Evolutionary conservation across 2,329 filamentous ascomycete genomes (phyloP).

Genomic region (Ustilaginoidea virens): DNA sequence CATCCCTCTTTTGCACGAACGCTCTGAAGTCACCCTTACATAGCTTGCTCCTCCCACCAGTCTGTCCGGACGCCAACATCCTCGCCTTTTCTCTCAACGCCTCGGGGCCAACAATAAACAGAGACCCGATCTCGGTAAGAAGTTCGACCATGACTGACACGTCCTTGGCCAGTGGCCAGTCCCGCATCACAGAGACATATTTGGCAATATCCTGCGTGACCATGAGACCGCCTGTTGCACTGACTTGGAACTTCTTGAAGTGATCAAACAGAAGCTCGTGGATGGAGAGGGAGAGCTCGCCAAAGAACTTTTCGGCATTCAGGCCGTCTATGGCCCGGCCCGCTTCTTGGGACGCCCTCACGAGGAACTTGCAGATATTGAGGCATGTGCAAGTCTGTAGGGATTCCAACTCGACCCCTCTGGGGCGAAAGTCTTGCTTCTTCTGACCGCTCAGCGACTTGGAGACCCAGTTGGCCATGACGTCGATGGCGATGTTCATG

Average conservation of each 20-base stretch:
- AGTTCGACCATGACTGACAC: slow-evolving; percentile 62
- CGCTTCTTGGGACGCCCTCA: slow-evolving; percentile 46
- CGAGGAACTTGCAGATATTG: slow-evolving; percentile 66
- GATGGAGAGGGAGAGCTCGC: slow-evolving; percentile 69
- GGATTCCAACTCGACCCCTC: slow-evolving; percentile 63
- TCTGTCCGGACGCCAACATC: slow-evolving; percentile 31
- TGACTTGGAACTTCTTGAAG: slow-evolving; percentile 87
- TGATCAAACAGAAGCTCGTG: slow-evolving; percentile 74
- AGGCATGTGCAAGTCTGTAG: slow-evolving; percentile 79
- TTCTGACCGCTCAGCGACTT: slow-evolving; percentile 63
- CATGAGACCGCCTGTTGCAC: slow-evolving; percentile 84
- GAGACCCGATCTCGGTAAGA: slow-evolving; percentile 79
- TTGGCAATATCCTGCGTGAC: slow-evolving; percentile 92
- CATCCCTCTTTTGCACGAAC: slow-evolving; percentile 75
- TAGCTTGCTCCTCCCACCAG: slow-evolving; percentile 34
- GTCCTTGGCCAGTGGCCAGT: slow-evolving; percentile 61
- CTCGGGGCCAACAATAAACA: slow-evolving; percentile 86
- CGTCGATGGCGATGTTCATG: slow-evolving; percentile 43
- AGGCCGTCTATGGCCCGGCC: slow-evolving; percentile 61
- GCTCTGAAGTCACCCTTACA: slow-evolving; percentile 60
- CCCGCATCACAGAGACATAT: slow-evolving; percentile 73
- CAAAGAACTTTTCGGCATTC: slow-evolving; percentile 69
- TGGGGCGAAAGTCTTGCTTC: slow-evolving; percentile 82
- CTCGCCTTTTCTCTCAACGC: slow-evolving; percentile 57
- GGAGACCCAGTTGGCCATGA: slow-evolving; percentile 59